A percentile compares a stretch with the other conserved stretches of the same genome.
phyloP scores from a whole-genome alignment of 2,329 filamentous ascomycete genomes.

The Phoma herbarum region DNA sequence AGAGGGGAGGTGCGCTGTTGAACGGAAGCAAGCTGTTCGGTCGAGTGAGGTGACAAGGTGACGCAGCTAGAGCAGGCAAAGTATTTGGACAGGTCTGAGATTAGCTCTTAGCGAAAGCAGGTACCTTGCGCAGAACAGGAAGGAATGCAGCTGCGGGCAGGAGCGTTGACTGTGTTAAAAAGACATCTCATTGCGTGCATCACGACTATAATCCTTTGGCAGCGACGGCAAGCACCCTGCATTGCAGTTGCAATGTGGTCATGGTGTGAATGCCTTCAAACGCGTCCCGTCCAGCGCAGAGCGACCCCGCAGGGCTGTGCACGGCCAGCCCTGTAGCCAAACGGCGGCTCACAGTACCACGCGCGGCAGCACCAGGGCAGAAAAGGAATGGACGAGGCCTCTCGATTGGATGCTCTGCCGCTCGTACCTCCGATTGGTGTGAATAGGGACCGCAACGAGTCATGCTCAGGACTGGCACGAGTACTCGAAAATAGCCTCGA shows the following conservation, averaged over 20 bases:
- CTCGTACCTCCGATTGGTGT: conserved; percentile 19
- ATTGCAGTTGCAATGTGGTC: conserved; percentile 16
- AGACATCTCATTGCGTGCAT: conserved; percentile 1
- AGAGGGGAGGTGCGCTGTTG: conserved; percentile 32
- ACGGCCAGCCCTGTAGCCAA: conserved; percentile 25
- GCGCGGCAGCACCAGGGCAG: conserved; percentile 18
- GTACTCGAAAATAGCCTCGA: background rate
- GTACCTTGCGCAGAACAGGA: conserved; percentile 38
- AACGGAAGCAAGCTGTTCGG: conserved; percentile 26
- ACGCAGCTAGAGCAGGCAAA: conserved; percentile 30
- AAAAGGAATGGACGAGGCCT: conserved; percentile 12
- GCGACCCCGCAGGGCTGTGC: conserved; percentile 30
- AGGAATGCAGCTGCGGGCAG: conserved; percentile 27
- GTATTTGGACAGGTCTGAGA: conserved; percentile 36
- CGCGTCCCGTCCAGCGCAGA: conserved; percentile 25
- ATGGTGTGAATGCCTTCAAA: conserved; percentile 18
- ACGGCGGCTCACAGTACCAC: conserved; percentile 22
- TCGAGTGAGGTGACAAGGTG: conserved; percentile 35
- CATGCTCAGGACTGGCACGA: conserved; percentile 9
- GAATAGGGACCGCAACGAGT: conserved; percentile 5
- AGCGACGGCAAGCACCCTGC: conserved; percentile 25
- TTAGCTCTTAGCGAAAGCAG: conserved; percentile 44
- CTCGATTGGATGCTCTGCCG: conserved; percentile 14
- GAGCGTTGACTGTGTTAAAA: background rate
- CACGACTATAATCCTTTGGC: background rate